phyloP scores from a whole-genome alignment of 768 basidiomycete genomes.

The Myochromella boudieri region DNA sequence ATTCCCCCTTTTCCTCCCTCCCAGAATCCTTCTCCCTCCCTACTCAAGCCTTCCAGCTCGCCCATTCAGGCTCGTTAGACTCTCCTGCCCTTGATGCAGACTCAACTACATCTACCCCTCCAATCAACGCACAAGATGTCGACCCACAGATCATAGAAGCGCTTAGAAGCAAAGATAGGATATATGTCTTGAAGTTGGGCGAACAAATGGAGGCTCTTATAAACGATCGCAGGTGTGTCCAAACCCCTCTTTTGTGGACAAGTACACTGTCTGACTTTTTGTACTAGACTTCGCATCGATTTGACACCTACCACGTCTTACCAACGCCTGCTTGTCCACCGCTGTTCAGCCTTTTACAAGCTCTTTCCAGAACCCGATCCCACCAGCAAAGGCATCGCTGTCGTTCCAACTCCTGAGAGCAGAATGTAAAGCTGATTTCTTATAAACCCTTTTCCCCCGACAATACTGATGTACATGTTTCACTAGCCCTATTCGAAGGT shows the following conservation, averaged over 20 bases:
- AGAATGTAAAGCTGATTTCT: constrained; percentile 59
- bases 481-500: constrained; percentile 62
- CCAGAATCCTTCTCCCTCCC: constrained; percentile 17
- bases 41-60: constrained; percentile 20
- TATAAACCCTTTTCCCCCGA: constrained; percentile 7
- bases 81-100: constrained; percentile 21
- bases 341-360: constrained; percentile 81
- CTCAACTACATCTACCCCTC: constrained; percentile 11
- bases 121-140: constrained; percentile 42
- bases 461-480: constrained; percentile 17
- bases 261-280: constrained; percentile 15
- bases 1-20: constrained; percentile 15
- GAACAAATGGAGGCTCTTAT: constrained; percentile 84
- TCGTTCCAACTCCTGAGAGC: constrained; percentile 61
- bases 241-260: too few species aligned
- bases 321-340: constrained; percentile 83
- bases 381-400: constrained; percentile 59
- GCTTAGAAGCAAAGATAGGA: constrained; percentile 82
- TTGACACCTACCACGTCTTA: constrained; percentile 73
- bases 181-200: constrained; percentile 87
- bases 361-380: constrained; percentile 71
- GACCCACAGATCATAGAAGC: constrained; percentile 85
- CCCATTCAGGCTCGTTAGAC: constrained; percentile 20
- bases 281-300: constrained; percentile 58
- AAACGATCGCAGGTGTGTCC: constrained; percentile 65